Percentiles rank a stretch among this genome's conserved stretches.
Conservation (phyloP, 495 filamentous ascomycete species). For the Astrocystis sublimbata region DNA sequence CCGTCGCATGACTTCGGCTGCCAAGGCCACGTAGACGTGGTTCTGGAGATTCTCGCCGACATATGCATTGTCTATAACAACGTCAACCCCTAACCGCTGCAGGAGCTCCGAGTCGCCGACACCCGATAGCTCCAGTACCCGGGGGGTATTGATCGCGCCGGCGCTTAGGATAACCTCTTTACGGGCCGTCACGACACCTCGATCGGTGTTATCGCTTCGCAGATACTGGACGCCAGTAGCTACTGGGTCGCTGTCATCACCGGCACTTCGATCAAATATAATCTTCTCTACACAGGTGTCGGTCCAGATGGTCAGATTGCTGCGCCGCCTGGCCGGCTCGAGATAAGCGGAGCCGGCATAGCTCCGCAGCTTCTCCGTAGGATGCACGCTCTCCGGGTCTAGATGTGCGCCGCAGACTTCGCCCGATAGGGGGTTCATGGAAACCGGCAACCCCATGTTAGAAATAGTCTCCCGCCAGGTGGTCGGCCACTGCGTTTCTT, state of each 20-base stretch:
- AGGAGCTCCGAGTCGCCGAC: constrained; percentile 52
- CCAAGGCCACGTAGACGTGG: constrained; percentile 26
- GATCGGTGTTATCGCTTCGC: constrained; percentile 45
- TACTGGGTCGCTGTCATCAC: constrained; percentile 2
- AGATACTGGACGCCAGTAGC: constrained; percentile 48
- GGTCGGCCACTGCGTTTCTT: background rate
- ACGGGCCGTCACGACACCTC: constrained; percentile 43
- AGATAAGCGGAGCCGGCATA: constrained; percentile 37
- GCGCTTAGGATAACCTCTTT: constrained; percentile 56
- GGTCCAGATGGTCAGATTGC: constrained; percentile 42
- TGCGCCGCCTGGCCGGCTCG: constrained; percentile 22
- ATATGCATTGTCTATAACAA: constrained; percentile 45
- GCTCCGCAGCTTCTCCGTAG: constrained; percentile 21
- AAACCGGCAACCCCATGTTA: background rate
- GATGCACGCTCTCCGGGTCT: background rate
- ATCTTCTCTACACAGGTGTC: constrained; percentile 42
- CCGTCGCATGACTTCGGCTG: background rate
- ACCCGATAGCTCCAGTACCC: constrained; percentile 58
- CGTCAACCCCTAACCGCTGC: constrained; percentile 42
- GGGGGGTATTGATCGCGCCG: constrained; percentile 54
- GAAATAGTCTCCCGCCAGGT: background rate
- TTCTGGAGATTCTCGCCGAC: constrained; percentile 57
- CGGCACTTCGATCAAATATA: constrained; percentile 32
- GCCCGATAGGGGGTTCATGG: background rate
- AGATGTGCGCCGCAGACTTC: background rate